phyloP scores from a whole-genome alignment of 768 basidiomycete genomes.

The Sistotremastrum suecicum region DNA sequence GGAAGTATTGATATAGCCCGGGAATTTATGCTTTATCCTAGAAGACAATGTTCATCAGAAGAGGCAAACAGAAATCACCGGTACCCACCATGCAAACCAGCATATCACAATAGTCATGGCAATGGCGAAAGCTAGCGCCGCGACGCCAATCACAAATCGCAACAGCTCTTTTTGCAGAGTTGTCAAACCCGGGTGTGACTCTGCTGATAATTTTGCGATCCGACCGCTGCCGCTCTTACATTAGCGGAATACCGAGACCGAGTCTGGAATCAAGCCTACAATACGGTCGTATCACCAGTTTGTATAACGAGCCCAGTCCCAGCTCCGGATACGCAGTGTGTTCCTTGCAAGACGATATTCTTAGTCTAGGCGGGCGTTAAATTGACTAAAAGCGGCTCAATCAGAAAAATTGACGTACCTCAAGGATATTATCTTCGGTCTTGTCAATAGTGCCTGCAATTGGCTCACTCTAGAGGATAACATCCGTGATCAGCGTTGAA shows the following conservation, averaged over 20 bases:
- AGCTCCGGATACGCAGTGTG: slow-evolving; percentile 6
- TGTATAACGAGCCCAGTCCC: slow-evolving; percentile 7
- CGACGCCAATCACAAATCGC: slow-evolving; percentile 41
- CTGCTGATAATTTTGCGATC: slow-evolving; percentile 24
- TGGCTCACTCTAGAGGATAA: slow-evolving; percentile 12
- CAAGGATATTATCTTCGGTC: slow-evolving; percentile 18
- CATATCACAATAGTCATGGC: slow-evolving; percentile 34
- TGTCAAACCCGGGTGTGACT: slow-evolving; percentile 21
- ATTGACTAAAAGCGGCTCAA: background rate
- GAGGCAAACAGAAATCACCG: background rate
- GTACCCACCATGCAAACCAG: slow-evolving; percentile 23
- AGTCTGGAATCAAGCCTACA: background rate
- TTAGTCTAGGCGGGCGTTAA: slow-evolving; percentile 8
- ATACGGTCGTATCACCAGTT: slow-evolving; percentile 8
- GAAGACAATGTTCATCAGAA: slow-evolving; percentile 12
- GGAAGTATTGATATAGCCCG: slow-evolving; percentile 33
- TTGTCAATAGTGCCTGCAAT: slow-evolving; percentile 17
- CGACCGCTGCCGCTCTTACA: slow-evolving; percentile 15
- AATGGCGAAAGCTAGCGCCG: slow-evolving; percentile 26
- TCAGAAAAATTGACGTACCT: background rate
- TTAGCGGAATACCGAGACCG: too few relatives aligned
- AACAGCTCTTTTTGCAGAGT: slow-evolving; percentile 43
- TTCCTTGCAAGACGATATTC: slow-evolving; percentile 22
- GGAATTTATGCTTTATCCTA: slow-evolving; percentile 27
- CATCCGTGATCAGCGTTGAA: slow-evolving; percentile 15